A percentile compares a stretch with the other conserved stretches of the same genome.
Conservation (phyloP, 2,329 filamentous ascomycete species). For the Talaromyces sp. region DNA sequence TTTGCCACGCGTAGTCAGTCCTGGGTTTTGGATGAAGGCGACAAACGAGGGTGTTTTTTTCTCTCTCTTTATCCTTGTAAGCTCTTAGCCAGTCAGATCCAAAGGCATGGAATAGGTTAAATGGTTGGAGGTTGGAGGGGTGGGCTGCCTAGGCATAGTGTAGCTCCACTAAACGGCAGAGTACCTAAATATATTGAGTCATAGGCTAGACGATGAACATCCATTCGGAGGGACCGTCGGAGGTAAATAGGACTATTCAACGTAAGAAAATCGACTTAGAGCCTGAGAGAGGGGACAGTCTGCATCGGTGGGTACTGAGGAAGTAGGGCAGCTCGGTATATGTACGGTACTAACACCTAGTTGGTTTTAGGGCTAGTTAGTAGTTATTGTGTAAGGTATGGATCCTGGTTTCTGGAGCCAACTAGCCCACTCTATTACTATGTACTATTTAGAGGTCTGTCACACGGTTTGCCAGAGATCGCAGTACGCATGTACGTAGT, state of each 20-base stretch:
- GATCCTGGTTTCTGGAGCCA: constrained; percentile 2
- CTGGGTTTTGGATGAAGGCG: not conserved
- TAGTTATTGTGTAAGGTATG: constrained; percentile 1
- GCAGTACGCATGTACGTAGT: not conserved
- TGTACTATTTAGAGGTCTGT: not conserved
- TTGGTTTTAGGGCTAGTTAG: constrained; percentile 3
- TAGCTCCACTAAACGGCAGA: constrained; percentile 10
- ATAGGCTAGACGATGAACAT: not conserved
- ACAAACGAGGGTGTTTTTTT: not conserved
- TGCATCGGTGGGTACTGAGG: not conserved
- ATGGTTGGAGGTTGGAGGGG: not conserved
- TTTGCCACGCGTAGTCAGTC: constrained; percentile 7
- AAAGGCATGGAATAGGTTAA: not conserved
- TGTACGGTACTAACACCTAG: not conserved
- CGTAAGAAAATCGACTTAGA: not conserved
- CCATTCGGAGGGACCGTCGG: constrained; percentile 3
- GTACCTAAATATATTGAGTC: not conserved
- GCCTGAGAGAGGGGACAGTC: not conserved
- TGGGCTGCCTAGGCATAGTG: constrained; percentile 1
- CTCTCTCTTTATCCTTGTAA: not conserved
- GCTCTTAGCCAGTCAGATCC: not conserved
- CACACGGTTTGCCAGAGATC: not conserved
- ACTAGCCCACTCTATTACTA: not conserved
- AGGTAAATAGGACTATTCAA: not conserved
- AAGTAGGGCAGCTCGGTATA: not conserved